Base-by-base conservation (phyloP, 441 rosid genomes). In the Gossypium schwendimanii region DNA sequence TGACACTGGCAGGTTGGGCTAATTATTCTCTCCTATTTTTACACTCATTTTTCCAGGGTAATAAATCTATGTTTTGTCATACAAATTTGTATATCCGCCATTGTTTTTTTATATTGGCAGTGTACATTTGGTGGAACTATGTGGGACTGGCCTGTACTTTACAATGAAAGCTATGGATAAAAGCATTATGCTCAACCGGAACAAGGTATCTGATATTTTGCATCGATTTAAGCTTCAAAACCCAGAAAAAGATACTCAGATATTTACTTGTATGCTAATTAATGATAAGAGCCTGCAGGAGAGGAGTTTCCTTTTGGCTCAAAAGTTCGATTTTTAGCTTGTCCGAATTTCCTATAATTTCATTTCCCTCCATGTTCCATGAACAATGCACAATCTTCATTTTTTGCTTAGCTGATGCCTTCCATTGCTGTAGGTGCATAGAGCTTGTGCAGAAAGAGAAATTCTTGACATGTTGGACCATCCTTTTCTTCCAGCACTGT, bases 131-230 rank as follows among this genome's bases (percentile, higher is more conserved):
- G 98, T 93, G 74, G 99, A 95, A 81, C 81, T 95, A 69, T 75
- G 77, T 79, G 99, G 94, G 79, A 86, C 95, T 11, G 87, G 80
- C 58, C 86, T 75, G 55, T 80, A 73, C 60, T 95, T 88, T 79
- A 98, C 99, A 45, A 93, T 95, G 98, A 95, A 95, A 82, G 97
- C n/a, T 69, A 95, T 95, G 99, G 99, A 93, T 76, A 93, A 95
- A 81, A 70, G 79, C 68, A 78, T 84, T 49, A 95, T 95, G 99
- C 95, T 93, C 57, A 93, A 91, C 78, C 91, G 97, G 41, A 95
- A 93, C 76, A 95, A 95, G 92, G 98, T 92, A 85, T 55, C 2
- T 26, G 28, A 11, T 24, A 53, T 53, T 33, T 54, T 70, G 50
- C 52, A n/a, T 57, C 18, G 63, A 33, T 33, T 58, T 63, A 0